Evolutionary conservation across 441 rosid species (phyloP), one percentile per base, ranked within the genome.

Genomic region (Aleurites moluccanus): DNA sequence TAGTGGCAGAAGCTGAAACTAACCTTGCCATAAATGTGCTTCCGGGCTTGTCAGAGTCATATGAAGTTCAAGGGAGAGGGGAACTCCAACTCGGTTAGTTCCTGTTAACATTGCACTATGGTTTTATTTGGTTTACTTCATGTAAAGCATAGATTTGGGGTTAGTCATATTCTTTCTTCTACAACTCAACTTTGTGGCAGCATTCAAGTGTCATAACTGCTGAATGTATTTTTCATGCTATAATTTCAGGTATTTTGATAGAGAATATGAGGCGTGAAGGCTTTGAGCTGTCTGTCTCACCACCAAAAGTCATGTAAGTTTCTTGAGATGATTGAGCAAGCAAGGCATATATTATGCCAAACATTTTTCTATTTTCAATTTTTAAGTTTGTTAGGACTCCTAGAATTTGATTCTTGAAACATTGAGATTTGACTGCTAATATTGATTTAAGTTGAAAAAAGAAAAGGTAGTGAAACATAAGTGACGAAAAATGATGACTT

Each of bases 231-330:
- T 57, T 69, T n/a, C 21, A 27, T 74, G 2, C 60, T 55, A 21
- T 75, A 42, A 73, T 71, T 78, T 78, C 88, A 95, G 98, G 97
- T 77, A 95, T 95, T 78, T 84, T 95, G 82, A 91, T 95, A 76
- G 97, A 95, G 92, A 95, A 95, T 82, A 92, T 93, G 98, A 88
- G 99, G 82, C 91, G 97, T 62, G 98, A 93, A 91, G 97, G 98
- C 72, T 93, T 90, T 85, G 99, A 93, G 84, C 88, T 93, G 53
- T 95, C 97, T 14, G 88, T 95, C 70, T 95, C 99, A 47, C 99
- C 99, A 63, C 99, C 99, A 47, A 93, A 80, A 90, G 98, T 95
- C 87, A 93, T 93, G 99, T 93, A 85, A 77, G 98, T 84, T 81
- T 64, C 49, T 65, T 73, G 40, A 27, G 20, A 63, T 78, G 61